Percentiles rank a stretch among this genome's conserved stretches.
Conservation (phyloP, 768 basidiomycete species). For the Pholiota microspora region DNA sequence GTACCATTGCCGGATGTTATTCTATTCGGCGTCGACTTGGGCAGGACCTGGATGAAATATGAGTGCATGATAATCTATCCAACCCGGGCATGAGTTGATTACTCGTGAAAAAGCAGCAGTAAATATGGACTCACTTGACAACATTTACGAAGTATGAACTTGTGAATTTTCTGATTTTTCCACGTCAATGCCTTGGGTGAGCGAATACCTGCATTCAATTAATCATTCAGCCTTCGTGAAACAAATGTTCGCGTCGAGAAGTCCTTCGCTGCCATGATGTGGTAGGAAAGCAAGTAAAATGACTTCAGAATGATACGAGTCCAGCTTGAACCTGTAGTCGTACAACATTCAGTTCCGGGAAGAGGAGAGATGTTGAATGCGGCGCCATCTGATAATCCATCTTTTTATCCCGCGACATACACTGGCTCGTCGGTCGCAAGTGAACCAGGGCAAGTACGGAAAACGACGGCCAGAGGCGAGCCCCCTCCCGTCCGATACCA, state of each 20-base stretch:
- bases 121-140: background rate
- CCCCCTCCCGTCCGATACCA: background rate
- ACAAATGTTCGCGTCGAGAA: background rate
- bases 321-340: no score
- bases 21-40: background rate
- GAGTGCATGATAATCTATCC: background rate
- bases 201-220: background rate
- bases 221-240: background rate
- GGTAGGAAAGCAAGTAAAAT: background rate
- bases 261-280: background rate
- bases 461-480: background rate
- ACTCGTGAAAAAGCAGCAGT: background rate
- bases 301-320: background rate
- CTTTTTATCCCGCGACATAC: no score
- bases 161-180: background rate
- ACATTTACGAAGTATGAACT: background rate
- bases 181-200: background rate
- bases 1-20: background rate
- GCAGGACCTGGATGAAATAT: background rate
- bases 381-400: background rate
- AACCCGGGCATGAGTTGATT: background rate
- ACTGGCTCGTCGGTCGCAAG: no score
- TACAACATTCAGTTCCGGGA: no score
- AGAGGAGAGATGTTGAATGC: no score
- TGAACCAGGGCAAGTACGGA: background rate